Percentiles rank a stretch among this genome's conserved stretches.
Conservation (phyloP, 352 stramenopile genomes). For the Globisporangium takayamanum region DNA sequence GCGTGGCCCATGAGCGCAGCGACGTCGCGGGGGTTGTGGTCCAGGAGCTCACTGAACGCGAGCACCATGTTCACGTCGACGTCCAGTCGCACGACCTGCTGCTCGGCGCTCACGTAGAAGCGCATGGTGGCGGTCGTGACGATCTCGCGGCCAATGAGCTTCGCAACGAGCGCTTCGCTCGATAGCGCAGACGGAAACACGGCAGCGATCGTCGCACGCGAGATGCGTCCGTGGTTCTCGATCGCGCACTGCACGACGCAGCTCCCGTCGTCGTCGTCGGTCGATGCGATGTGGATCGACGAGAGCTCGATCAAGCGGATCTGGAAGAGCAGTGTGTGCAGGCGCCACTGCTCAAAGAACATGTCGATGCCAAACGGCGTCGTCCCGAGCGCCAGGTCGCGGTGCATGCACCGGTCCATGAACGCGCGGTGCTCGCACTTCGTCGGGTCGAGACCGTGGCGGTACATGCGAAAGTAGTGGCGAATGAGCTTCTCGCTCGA, state of each 20-base stretch:
- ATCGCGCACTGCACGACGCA: slow-evolving; percentile 11
- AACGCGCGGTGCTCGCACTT: background rate
- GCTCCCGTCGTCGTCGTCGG: background rate
- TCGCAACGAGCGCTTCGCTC: slow-evolving; percentile 7
- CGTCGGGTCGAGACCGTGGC: slow-evolving; percentile 2
- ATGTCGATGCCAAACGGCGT: slow-evolving; percentile 12
- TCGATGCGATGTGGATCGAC: slow-evolving; percentile 1
- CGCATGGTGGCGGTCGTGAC: slow-evolving; percentile 1
- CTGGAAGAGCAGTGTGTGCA: slow-evolving; percentile 17
- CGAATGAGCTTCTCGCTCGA: slow-evolving; percentile 8
- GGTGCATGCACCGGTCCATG: slow-evolving; percentile 3
- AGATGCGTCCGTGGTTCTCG: slow-evolving; percentile 7
- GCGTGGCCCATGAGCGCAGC: slow-evolving; percentile 5
- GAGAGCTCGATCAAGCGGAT: slow-evolving; percentile 6
- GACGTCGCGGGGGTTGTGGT: slow-evolving; percentile 4
- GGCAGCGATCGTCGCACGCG: slow-evolving; percentile 1
- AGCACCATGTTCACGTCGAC: slow-evolving; percentile 4
- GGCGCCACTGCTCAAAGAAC: slow-evolving; percentile 21
- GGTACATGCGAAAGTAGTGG: slow-evolving; percentile 15
- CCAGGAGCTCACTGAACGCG: background rate
- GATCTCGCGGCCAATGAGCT: slow-evolving; percentile 4
- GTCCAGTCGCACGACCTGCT: background rate
- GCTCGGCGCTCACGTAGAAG: slow-evolving; percentile 3
- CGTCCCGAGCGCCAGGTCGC: slow-evolving; percentile 6
- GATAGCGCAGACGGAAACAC: slow-evolving; percentile 9